phyloP scores from a whole-genome alignment of 2,329 filamentous ascomycete genomes.

The Pyricularia pennisetigena region DNA sequence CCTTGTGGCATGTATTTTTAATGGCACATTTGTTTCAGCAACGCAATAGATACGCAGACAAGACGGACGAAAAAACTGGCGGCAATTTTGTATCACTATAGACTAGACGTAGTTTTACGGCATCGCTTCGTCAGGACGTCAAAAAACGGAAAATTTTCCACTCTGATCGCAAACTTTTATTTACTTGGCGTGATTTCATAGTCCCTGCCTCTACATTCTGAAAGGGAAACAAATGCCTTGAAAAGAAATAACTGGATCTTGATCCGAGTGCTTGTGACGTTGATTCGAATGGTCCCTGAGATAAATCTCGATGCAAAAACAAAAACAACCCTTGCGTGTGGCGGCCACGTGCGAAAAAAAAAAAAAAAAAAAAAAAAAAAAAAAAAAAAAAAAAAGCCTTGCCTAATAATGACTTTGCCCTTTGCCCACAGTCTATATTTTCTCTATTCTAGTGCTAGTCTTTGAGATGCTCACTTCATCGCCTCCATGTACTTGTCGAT shows the following conservation, averaged over 20 bases:
- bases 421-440: background rate
- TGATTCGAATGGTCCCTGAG: too few species aligned
- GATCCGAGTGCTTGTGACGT: too few species aligned
- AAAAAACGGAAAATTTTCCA: background rate
- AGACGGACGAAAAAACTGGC: background rate
- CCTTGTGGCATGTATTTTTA: slow-evolving; percentile 5
- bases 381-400: too few species aligned
- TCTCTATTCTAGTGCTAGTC: background rate
- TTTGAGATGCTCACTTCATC: background rate
- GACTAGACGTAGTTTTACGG: slow-evolving; percentile 6
- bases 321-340: too few species aligned
- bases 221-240: background rate
- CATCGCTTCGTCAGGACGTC: slow-evolving; percentile 4
- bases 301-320: too few species aligned
- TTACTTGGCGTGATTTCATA: too few species aligned
- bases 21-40: background rate
- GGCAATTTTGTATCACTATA: slow-evolving; percentile 5
- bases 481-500: slow-evolving; percentile 27
- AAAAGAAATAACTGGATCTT: too few species aligned
- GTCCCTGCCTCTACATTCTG: too few species aligned
- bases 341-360: too few species aligned
- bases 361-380: too few species aligned
- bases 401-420: too few species aligned
- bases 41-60: slow-evolving; percentile 1
- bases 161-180: background rate